Conservation (phyloP, 2,329 filamentous ascomycete genomes). For the Fusarium sp. region DNA sequence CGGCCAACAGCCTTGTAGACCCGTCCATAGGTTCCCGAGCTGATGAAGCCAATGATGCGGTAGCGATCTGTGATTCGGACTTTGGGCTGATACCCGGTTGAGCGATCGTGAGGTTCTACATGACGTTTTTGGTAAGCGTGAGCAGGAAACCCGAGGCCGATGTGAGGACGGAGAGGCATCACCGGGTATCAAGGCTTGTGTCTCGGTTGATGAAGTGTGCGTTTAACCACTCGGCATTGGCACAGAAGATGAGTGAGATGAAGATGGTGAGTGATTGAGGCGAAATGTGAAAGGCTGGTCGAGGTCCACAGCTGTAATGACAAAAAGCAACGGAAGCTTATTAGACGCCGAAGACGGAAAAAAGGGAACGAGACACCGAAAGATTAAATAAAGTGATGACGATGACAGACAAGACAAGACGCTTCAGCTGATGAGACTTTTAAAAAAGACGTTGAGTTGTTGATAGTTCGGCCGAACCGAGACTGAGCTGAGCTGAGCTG, state of each 20-base stretch:
- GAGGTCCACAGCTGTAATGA: constrained; percentile 7
- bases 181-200: constrained; percentile 3
- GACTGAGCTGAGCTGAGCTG: background rate
- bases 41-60: constrained; percentile 97
- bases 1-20: constrained; percentile 94
- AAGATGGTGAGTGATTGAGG: background rate
- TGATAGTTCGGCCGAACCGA: background rate
- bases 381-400: constrained; percentile 7
- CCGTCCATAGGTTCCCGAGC: constrained; percentile 95
- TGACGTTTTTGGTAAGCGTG: constrained; percentile 47
- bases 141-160: constrained; percentile 42
- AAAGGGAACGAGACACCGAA: background rate
- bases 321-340: background rate
- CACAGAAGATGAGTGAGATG: constrained; percentile 4
- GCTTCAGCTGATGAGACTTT: background rate
- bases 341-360: background rate
- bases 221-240: constrained; percentile 39
- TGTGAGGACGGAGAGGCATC: constrained; percentile 50
- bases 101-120: constrained; percentile 64
- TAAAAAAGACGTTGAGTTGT: constrained; percentile 2
- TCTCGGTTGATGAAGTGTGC: background rate
- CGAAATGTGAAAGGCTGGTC: background rate
- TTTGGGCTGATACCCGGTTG: constrained; percentile 74
- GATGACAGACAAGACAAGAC: constrained; percentile 5
- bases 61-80: constrained; percentile 92